These are phyloP conservation scores for Acer saccharum DNA, from an alignment of 345 rosid species.

Conservation along the genomic window DNA sequence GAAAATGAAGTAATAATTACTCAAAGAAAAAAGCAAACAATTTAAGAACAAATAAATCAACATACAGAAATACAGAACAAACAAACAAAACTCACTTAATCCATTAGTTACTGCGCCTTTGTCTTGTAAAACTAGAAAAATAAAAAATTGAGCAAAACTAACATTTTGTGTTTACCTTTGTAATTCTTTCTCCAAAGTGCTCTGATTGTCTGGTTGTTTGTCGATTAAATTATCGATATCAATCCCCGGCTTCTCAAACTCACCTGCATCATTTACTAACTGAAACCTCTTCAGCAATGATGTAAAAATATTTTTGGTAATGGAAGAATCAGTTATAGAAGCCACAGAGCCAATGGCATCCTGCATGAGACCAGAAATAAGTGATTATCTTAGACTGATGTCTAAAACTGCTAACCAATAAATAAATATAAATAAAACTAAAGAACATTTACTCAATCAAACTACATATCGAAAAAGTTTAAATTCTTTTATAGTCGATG, in stretches of 20 bases:
- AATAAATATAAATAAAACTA: neutral
- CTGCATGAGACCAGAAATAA: constrained; percentile 41
- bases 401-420: neutral
- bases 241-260: constrained; percentile 33
- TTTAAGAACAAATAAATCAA: neutral
- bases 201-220: constrained; percentile 35
- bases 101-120: neutral
- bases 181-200: constrained; percentile 37
- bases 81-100: neutral
- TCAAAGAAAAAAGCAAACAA: neutral
- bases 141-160: neutral
- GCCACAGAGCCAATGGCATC: constrained; percentile 86
- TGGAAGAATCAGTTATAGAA: constrained; percentile 70
- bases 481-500: neutral
- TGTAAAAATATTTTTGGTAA: constrained; percentile 55
- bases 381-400: neutral
- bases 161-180: constrained; percentile 48
- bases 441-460: neutral
- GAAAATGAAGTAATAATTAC: neutral
- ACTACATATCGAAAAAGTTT: neutral
- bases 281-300: constrained; percentile 63
- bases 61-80: neutral
- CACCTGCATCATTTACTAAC: constrained; percentile 47
- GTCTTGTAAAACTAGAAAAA: neutral
- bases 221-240: constrained; percentile 34